A percentile compares a stretch with the other conserved stretches of the same genome.
phyloP scores from a whole-genome alignment of 495 filamentous ascomycete genomes.

The Rusavskia elegans region DNA sequence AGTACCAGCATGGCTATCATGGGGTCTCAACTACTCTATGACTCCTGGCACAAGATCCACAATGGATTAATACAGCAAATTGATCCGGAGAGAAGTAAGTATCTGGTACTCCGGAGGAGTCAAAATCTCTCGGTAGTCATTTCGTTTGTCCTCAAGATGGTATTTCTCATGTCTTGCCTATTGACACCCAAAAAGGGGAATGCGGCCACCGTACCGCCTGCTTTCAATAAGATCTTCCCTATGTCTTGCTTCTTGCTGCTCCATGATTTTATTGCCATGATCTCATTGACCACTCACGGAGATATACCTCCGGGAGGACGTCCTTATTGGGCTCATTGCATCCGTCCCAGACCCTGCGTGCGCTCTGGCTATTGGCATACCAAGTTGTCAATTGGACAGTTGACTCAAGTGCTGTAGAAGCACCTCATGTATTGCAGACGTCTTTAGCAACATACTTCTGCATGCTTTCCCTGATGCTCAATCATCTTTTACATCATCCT shows the following conservation, averaged over 20 bases:
- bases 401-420: slow-evolving; percentile 6
- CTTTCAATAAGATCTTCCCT: background rate
- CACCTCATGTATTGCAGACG: background rate
- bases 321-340: slow-evolving; percentile 7
- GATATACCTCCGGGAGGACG: background rate
- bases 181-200: slow-evolving; percentile 18
- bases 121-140: too few relatives aligned
- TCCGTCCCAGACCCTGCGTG: background rate
- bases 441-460: background rate
- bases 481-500: too few relatives aligned
- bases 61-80: too few relatives aligned
- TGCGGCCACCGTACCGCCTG: background rate
- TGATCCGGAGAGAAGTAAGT: too few relatives aligned
- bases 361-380: slow-evolving; percentile 4
- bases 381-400: background rate
- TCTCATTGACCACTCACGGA: background rate
- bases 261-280: background rate
- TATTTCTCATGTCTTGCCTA: slow-evolving; percentile 10
- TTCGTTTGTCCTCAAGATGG: too few relatives aligned
- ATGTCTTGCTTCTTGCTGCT: background rate
- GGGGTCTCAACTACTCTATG: too few relatives aligned
- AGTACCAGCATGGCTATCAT: too few relatives aligned
- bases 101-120: too few relatives aligned
- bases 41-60: too few relatives aligned
- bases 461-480: too few relatives aligned